Evolutionary conservation across 129 eudicot genomes (phyloP).

Genomic region (Pseudognaphalium luteoalbum): DNA sequence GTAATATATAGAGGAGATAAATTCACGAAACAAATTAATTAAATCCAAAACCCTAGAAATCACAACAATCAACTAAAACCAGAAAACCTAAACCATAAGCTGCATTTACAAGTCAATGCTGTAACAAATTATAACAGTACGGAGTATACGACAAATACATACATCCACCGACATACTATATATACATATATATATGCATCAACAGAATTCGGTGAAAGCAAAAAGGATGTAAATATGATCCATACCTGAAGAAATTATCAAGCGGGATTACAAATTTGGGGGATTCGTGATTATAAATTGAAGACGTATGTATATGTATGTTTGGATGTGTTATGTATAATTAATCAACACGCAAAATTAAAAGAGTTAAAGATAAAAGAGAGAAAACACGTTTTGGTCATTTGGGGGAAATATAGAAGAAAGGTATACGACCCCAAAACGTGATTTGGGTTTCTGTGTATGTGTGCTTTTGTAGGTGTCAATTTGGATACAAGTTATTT

Average conservation of each 20-base stretch:
- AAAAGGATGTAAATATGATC: not conserved
- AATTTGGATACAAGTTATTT: not conserved
- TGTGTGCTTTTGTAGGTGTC: conserved; percentile 5
- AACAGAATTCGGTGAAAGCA: conserved; percentile 1
- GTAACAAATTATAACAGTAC: not conserved
- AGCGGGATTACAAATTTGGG: not conserved
- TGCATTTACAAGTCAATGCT: conserved; percentile 31
- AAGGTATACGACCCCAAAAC: conserved; percentile 34
- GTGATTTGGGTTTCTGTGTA: conserved; percentile 16
- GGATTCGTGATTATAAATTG: not conserved
- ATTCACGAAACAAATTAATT: not conserved
- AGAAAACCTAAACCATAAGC: conserved; percentile 19
- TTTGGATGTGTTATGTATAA: not conserved
- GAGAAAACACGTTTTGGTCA: not conserved
- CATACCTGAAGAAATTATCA: conserved; percentile 31
- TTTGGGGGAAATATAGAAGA: conserved; percentile 13
- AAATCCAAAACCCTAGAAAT: conserved; percentile 39
- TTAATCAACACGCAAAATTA: not conserved
- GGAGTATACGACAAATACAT: conserved; percentile 3
- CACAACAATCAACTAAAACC: conserved; percentile 8
- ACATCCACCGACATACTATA: conserved; percentile 32
- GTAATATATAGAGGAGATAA: not conserved
- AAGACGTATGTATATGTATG: not conserved
- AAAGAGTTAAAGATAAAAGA: not conserved
- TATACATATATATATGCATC: not conserved